phyloP scores from a whole-genome alignment of 768 basidiomycete species.

The Filobasidium wieringae region DNA sequence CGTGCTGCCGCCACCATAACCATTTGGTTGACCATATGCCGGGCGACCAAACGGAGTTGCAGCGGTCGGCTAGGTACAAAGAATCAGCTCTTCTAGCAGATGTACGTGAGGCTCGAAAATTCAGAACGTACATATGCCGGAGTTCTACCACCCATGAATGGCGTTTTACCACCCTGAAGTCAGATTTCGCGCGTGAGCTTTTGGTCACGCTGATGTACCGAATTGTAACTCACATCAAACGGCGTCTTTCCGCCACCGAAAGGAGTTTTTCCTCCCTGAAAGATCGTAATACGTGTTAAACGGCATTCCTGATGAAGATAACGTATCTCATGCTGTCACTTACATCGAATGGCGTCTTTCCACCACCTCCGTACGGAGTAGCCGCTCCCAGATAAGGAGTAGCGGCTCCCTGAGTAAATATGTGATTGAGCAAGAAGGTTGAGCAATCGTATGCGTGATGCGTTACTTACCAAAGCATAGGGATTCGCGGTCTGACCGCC shows the following conservation, averaged over 20 bases:
- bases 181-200: neutral
- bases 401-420: neutral
- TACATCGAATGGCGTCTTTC: constrained; percentile 8
- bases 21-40: neutral
- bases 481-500: constrained; percentile 42
- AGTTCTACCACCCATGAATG: too few species aligned
- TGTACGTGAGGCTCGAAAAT: too few species aligned
- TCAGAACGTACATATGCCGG: too few species aligned
- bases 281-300: neutral
- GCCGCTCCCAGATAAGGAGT: neutral
- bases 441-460: neutral
- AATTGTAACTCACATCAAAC: neutral
- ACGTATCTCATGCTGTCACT: neutral
- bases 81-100: neutral
- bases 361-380: constrained; percentile 9
- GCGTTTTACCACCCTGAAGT: neutral
- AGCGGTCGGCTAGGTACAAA: neutral
- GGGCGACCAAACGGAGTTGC: neutral
- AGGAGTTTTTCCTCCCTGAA: constrained; percentile 9
- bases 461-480: constrained; percentile 38
- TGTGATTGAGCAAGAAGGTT: neutral
- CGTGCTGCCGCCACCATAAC: neutral
- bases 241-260: constrained; percentile 3
- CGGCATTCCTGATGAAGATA: neutral
- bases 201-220: neutral